Base-by-base conservation (phyloP, 2,329 filamentous ascomycete genomes). In the Colletotrichum tabaci region DNA sequence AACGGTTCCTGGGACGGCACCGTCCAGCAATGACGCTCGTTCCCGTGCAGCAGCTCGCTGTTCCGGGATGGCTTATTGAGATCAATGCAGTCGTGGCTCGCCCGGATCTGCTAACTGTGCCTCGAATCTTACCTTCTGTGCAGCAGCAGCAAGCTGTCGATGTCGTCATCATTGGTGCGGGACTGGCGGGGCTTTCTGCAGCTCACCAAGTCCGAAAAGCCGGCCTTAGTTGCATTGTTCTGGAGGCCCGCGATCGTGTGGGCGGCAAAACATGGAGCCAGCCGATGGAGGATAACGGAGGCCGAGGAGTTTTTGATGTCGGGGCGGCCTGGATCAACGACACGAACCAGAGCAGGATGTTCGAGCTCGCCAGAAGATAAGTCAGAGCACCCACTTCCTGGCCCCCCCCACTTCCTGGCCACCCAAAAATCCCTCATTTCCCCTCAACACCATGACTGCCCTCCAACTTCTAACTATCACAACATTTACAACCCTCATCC, bases 301-400 rank as follows among this genome's bases (percentile, higher is more conserved):
- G 23, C 38, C 42, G 35, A 2, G 84, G 84, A 0, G 71, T 79
- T 0, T 81, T 85, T 8, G 89, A 91, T 26, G 75, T 89, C 0
- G 89, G 89, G 3, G 89, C 87, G 0, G 87, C 87, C 0, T 91
- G 89, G 89, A 86, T 90, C 73, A 91, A 91, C 73, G 86, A 90
- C 63, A 84, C 80, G 1, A 87, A 84, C 61, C 88, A 91, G 73
- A 79, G 74, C 35, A 79, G 79, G 4, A 83, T 90, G 60, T 84
- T 78, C 73, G 79, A 76, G 0, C 76, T 88, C 9, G 82, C 82
- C 0, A 74, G 81, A 57, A 73, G 77, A 49, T 86, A n/a, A n/a
- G n/a, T n/a, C n/a, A n/a, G n/a, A n/a, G n/a, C n/a, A n/a, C n/a
- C n/a, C n/a, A n/a, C n/a, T n/a, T n/a, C n/a, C n/a, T n/a, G n/a